These are phyloP conservation scores for Sisymbrium irio DNA, from an alignment of 345 rosid genomes.

Conservation along the genomic window DNA sequence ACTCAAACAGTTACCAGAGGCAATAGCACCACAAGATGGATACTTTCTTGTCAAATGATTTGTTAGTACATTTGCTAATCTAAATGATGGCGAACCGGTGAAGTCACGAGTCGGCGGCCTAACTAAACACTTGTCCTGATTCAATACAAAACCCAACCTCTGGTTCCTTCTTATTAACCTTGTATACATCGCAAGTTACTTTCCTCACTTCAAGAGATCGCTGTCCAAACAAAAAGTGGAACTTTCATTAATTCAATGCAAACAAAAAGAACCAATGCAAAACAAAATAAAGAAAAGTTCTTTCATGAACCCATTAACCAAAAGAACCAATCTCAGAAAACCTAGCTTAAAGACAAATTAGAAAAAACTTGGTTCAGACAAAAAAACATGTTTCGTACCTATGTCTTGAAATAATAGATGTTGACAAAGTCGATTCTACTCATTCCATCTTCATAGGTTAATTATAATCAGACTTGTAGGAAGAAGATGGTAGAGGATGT, in stretches of 20 bases:
- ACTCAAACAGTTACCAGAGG: slow-evolving; percentile 23
- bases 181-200: slow-evolving; percentile 59
- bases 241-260: not conserved
- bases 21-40: slow-evolving; percentile 21
- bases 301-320: not conserved
- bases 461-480: not conserved
- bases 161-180: slow-evolving; percentile 55
- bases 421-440: not conserved
- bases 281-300: not conserved
- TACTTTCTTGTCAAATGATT: slow-evolving; percentile 39
- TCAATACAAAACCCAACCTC: slow-evolving; percentile 52
- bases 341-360: not conserved
- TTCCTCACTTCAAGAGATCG: slow-evolving; percentile 11
- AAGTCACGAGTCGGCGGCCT: slow-evolving; percentile 38
- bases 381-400: slow-evolving; percentile 6
- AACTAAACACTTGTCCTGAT: slow-evolving; percentile 42
- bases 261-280: not conserved
- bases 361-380: not conserved
- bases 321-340: not conserved
- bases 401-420: not conserved
- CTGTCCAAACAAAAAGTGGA: not conserved
- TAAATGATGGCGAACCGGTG: slow-evolving; percentile 33
- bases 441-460: slow-evolving; percentile 3
- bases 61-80: slow-evolving; percentile 24
- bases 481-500: not conserved